phyloP scores from a whole-genome alignment of 2,329 filamentous ascomycete species.

The Colletotrichum orchidophilum region DNA sequence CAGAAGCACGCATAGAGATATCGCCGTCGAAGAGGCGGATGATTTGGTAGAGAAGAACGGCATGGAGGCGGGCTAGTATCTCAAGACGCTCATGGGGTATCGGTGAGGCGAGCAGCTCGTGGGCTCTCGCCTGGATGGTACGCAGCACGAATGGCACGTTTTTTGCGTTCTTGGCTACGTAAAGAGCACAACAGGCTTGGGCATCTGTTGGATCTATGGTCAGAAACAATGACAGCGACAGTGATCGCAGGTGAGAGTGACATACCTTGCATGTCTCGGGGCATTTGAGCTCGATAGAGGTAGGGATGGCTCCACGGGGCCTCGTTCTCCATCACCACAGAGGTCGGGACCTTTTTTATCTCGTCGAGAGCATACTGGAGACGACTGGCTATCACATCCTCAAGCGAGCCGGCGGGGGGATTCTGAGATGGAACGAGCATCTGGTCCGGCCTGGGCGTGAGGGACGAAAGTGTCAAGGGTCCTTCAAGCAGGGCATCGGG shows the following conservation, averaged over 20 bases:
- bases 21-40: constrained; percentile 57
- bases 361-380: constrained; percentile 58
- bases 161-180: constrained; percentile 56
- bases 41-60: constrained; percentile 55
- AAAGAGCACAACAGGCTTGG: constrained; percentile 61
- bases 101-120: constrained; percentile 51
- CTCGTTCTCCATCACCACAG: constrained; percentile 57
- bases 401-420: constrained; percentile 35
- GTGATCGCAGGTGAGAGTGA: not conserved
- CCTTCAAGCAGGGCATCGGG: constrained; percentile 16
- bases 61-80: constrained; percentile 50
- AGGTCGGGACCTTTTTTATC: constrained; percentile 58
- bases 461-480: constrained; percentile 31
- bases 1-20: constrained; percentile 43
- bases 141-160: constrained; percentile 60
- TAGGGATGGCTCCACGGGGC: constrained; percentile 63
- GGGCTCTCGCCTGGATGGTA: constrained; percentile 54
- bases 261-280: constrained; percentile 58
- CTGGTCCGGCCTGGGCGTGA: constrained; percentile 31
- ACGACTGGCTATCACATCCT: constrained; percentile 43
- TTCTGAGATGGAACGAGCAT: constrained; percentile 2
- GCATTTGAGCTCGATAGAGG: constrained; percentile 63
- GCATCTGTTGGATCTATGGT: constrained; percentile 50
- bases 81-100: constrained; percentile 42
- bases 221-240: not conserved